Evolutionary conservation across 768 basidiomycete species (phyloP), one percentile per base, ranked within the genome.

Genomic region (Lactarius hengduanensis): DNA sequence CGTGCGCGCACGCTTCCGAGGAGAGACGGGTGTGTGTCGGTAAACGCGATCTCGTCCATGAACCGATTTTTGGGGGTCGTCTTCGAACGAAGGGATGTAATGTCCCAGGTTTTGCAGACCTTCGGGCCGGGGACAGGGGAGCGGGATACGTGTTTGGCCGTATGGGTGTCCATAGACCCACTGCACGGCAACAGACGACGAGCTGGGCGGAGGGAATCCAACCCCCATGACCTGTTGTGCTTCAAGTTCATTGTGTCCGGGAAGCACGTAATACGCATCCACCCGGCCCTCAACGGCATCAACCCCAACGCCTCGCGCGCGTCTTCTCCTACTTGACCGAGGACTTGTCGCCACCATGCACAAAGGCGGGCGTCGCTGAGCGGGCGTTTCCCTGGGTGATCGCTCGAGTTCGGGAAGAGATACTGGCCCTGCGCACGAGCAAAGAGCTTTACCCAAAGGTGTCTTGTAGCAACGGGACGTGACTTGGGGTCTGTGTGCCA

Each of bases 41-140:
- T 91, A 69, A 84, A 87, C 50, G 89, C 92, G 61, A 98, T 86
- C 77, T 97, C 95, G 75, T 92, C 91, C 74, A 99, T 77, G 75
- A 98, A 98, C 20, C 97, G 85, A 63, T 91, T 86, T 76, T 98
- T 98, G 8, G 97, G 97, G 96, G 76, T 97, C 95, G 72, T 99
- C 97, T n/a, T 94, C 91, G 73, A 98, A 94, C 63, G 85, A 89
- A 2, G 97, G 97, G 26, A 99, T 89, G 60, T 84, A 84, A 62
- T 86, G 82, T 0, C 91, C 93, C 36, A 96, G 78, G 65, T 84
- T 82, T 34, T 73, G 75, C 69, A 70, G 61, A 50, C 68, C 71
- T 58, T 78, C 76, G 1, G 74, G 69, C 80, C 79, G 72, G 80
- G 84, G 72, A 81, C 84, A 73, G 76, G 83, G 68, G 60, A 82